phyloP scores from a whole-genome alignment of 768 basidiomycete genomes.

The Ramaria rubella region DNA sequence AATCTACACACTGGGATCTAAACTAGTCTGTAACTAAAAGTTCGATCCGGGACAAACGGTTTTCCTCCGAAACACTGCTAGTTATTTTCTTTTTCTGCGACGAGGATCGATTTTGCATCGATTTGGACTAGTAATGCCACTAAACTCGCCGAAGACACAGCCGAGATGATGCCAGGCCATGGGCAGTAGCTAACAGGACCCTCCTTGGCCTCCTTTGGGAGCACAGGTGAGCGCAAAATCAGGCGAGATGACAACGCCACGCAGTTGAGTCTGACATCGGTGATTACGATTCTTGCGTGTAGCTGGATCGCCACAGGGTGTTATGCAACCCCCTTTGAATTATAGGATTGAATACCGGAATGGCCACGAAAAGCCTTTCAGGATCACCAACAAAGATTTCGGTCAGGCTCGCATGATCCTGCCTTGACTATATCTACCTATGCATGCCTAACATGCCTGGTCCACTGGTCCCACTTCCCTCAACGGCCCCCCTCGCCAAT shows the following conservation, averaged over 20 bases:
- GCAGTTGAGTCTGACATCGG: not conserved
- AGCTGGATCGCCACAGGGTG: not conserved
- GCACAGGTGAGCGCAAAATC: too few species aligned
- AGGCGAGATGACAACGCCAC: too few species aligned
- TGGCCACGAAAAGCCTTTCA: not conserved
- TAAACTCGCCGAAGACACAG: not conserved
- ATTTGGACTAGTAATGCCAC: too few species aligned
- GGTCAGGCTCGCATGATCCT: not conserved
- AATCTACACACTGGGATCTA: too few species aligned
- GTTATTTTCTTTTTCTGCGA: too few species aligned
- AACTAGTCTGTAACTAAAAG: too few species aligned
- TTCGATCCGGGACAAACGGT: too few species aligned
- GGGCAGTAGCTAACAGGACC: not conserved
- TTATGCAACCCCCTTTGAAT: not conserved
- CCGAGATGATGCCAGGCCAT: not conserved
- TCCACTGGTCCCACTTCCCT: not conserved
- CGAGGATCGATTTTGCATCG: too few species aligned
- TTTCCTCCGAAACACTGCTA: too few species aligned
- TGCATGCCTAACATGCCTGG: not conserved
- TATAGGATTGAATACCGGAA: not conserved
- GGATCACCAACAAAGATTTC: not conserved
- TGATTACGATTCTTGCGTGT: not conserved
- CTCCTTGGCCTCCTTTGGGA: not conserved
- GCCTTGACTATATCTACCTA: not conserved
- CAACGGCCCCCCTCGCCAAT: not conserved